These are phyloP conservation scores for Pseudevernia furfuracea DNA, from an alignment of 495 filamentous ascomycete genomes.

Conservation along the genomic window DNA sequence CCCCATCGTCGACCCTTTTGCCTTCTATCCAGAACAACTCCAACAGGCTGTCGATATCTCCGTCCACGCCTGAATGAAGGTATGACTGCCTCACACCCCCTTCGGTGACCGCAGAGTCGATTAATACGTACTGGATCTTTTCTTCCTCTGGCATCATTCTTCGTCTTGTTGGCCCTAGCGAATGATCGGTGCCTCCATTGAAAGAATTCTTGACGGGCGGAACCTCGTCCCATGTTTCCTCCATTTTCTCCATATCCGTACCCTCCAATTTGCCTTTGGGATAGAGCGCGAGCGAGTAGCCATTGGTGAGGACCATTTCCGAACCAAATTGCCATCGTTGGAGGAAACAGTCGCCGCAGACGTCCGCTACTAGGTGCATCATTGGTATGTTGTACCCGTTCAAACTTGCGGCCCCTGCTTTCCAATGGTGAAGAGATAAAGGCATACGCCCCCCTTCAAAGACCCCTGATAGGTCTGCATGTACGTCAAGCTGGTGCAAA, in stretches of 20 bases:
- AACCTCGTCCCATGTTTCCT: conserved; percentile 55
- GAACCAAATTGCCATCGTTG: conserved; percentile 54
- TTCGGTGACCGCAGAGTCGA: conserved; percentile 17
- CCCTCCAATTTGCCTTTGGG: conserved; percentile 38
- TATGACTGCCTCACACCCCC: conserved; percentile 24
- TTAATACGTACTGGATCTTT: conserved; percentile 22
- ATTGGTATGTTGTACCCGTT: conserved; percentile 47
- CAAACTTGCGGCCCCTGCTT: conserved; percentile 43
- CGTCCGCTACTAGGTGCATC: conserved; percentile 48
- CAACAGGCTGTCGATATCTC: conserved; percentile 22
- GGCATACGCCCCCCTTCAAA: conserved; percentile 53
- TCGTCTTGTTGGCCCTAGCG: conserved; percentile 20
- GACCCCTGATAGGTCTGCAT: conserved; percentile 52
- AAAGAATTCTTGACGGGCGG: conserved; percentile 21
- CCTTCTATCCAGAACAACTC: conserved; percentile 24
- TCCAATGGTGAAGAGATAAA: conserved; percentile 60
- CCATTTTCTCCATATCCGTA: conserved; percentile 48
- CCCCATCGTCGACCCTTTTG: conserved; percentile 2
- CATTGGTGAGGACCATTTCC: conserved; percentile 54
- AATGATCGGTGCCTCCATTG: conserved; percentile 24
- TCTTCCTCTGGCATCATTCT: conserved; percentile 18
- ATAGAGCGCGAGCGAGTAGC: conserved; percentile 54
- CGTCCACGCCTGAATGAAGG: conserved; percentile 15
- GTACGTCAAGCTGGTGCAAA: conserved; percentile 58
- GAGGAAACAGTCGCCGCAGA: conserved; percentile 55